Base-by-base conservation (phyloP, 257 asterid genomes). In the Solanum virginianum region DNA sequence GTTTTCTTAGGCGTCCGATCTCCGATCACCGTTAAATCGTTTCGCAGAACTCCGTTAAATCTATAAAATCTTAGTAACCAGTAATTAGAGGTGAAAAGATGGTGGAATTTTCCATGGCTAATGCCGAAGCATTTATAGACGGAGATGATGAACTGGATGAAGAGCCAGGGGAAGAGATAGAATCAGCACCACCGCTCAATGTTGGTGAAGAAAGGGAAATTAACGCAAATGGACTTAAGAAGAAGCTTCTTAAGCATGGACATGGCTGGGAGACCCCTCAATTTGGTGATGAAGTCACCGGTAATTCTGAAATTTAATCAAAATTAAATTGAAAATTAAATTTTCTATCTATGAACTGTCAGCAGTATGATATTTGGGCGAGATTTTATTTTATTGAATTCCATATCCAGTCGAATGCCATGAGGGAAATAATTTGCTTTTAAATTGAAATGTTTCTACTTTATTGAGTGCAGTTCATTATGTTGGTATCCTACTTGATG, bases 141-240 rank as follows among this genome's bases (percentile, higher is more conserved):
- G 93, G 81, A 16, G 90, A 86, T 57, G 91, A 88, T 68, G 91
- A 88, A 49, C 7, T 68, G 22, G 92, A 90, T 45, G 95, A 92
- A 83, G 95, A 91, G 87, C 91, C 91, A 43, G 97, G 97, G 10
- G 97, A 93, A 81, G 95, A 83, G 79, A 91, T 91, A 72, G 95
- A 93, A 87, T 92, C 97, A 74, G 94, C 97, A 53, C 95, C 97
- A 82, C 97, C 97, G 8, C 88, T 91, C 43, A 63, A 87, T 83
- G 90, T 91, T 18, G 95, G 95, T 12, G 94, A 92, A 80, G 94
- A 91, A 88, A 91, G 95, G 86, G 92, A 88, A 84, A 90, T 93
- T n/a, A 86, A 85, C 89, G 87, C 92, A 13, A 84, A 59, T 29
- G 92, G 95, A 26, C 80, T 93, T 45, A 93, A 85, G 85, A 93